phyloP scores from a whole-genome alignment of 192 early-diverging fungal genomes.

The Coemansia sp. region DNA sequence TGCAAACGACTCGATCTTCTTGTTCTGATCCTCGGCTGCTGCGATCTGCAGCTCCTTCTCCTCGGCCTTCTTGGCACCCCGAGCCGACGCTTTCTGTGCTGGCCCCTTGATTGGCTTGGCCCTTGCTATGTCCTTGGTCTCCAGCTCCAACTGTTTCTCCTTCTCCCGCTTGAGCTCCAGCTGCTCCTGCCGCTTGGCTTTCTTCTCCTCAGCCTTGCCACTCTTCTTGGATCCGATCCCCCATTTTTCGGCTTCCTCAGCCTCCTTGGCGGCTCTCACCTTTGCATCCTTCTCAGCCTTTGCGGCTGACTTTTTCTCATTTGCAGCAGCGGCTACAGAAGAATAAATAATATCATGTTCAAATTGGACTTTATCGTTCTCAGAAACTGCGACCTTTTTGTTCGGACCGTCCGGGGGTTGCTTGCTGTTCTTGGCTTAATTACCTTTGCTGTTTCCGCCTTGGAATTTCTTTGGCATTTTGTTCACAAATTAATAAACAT shows the following conservation, averaged over 20 bases:
- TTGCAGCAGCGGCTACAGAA: conserved; percentile 64
- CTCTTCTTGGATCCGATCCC: conserved; percentile 64
- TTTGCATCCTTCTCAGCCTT: conserved; percentile 64
- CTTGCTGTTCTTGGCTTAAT: neutral
- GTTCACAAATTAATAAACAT: no score
- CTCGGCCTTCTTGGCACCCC: conserved; percentile 31
- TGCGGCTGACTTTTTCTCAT: conserved; percentile 73
- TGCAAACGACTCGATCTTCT: conserved; percentile 65
- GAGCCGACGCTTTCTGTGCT: neutral
- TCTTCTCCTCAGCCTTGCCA: conserved; percentile 66
- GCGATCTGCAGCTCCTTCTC: conserved; percentile 9
- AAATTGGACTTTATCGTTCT: no score
- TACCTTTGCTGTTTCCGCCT: conserved; percentile 61
- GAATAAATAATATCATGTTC: no score
- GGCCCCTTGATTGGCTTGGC: conserved; percentile 15
- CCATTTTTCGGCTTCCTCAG: conserved; percentile 66
- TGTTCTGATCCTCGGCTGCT: conserved; percentile 9
- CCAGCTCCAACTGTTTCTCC: conserved; percentile 62
- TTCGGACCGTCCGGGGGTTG: no score
- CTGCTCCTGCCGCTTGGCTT: conserved; percentile 59
- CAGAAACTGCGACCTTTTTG: no score
- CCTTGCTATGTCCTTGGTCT: conserved; percentile 57
- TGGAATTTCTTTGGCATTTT: conserved; percentile 62
- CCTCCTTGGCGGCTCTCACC: conserved; percentile 60
- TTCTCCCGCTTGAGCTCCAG: conserved; percentile 62